Evolutionary conservation across 2,329 filamentous ascomycete genomes (phyloP).

Genomic region (Elsinoe arachidis): DNA sequence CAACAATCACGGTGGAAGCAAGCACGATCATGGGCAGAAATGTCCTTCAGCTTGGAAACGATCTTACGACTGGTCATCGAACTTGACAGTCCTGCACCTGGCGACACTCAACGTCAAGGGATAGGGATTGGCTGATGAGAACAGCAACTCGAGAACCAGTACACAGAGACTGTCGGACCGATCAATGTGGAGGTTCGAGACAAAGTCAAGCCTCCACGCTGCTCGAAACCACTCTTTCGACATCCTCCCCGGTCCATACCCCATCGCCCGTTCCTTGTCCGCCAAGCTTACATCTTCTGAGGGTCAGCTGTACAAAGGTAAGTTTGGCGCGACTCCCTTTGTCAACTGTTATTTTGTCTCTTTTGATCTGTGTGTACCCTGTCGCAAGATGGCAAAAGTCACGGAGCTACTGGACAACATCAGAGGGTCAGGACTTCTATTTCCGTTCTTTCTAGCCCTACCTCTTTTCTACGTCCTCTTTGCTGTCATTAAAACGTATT

Average conservation of each 20-base stretch:
- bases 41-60: no score
- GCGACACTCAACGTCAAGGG: no score
- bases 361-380: background rate
- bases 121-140: background rate
- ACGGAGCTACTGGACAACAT: background rate
- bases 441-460: background rate
- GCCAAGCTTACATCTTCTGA: background rate
- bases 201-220: background rate
- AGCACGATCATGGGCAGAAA: background rate
- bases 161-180: background rate
- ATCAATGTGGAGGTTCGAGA: background rate
- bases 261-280: no score
- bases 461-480: constrained; percentile 4
- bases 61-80: no score
- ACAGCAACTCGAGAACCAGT: background rate
- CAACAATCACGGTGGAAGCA: background rate
- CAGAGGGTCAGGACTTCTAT: background rate
- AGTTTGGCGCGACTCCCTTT: background rate
- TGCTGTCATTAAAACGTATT: constrained; percentile 7
- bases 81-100: no score
- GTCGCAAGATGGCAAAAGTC: background rate
- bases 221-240: no score
- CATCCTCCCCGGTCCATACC: no score
- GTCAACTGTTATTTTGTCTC: background rate
- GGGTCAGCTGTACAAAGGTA: background rate